phyloP scores from a whole-genome alignment of 2,329 filamentous ascomycete species.

The Cladosporium colombiae region DNA sequence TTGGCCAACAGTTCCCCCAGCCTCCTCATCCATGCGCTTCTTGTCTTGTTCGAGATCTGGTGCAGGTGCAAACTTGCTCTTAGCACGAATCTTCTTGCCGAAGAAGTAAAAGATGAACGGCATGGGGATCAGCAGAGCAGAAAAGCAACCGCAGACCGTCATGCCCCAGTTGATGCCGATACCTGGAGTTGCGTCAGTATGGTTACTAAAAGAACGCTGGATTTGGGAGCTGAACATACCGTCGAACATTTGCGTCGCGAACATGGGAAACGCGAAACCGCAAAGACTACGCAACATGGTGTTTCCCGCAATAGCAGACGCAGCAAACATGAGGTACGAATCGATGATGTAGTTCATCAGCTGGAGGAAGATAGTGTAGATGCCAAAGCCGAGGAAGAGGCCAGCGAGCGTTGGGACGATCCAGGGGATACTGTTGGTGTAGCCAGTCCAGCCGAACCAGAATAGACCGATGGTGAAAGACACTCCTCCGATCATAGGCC shows the following conservation, averaged over 20 bases:
- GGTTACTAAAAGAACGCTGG: conserved; percentile 17
- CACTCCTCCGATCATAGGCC: conserved; percentile 52
- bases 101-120: conserved; percentile 46
- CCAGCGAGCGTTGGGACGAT: conserved; percentile 48
- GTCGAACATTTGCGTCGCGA: conserved; percentile 58
- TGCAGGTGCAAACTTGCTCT: conserved; percentile 44
- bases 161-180: conserved; percentile 52
- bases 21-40: conserved; percentile 38
- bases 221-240: background rate
- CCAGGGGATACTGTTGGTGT: conserved; percentile 42
- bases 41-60: conserved; percentile 42
- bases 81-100: conserved; percentile 45
- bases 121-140: conserved; percentile 45
- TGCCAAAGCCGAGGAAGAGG: conserved; percentile 45
- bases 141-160: conserved; percentile 49
- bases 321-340: conserved; percentile 57
- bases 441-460: conserved; percentile 49
- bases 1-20: conserved; percentile 5
- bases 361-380: conserved; percentile 45
- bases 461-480: conserved; percentile 41
- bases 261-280: conserved; percentile 49
- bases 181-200: conserved; percentile 26
- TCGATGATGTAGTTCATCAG: conserved; percentile 50
- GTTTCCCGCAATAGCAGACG: conserved; percentile 40
- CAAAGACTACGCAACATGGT: conserved; percentile 36